Evolutionary conservation across 495 filamentous ascomycete genomes (phyloP), one percentile per base, ranked within the genome.

Genomic region (Penicillium turbatum): DNA sequence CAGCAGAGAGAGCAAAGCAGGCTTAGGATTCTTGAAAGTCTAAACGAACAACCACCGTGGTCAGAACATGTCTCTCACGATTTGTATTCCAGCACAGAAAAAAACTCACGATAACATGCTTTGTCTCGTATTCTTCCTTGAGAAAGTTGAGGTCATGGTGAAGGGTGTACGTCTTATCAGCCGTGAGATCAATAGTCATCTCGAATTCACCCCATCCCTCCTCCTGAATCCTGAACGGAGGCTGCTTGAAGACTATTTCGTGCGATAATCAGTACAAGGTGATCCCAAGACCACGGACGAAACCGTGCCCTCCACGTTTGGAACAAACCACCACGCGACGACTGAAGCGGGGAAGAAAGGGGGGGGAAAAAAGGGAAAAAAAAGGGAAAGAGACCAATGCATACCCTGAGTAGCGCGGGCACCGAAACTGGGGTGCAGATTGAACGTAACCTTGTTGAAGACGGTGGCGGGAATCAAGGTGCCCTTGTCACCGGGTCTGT

Each of bases 191-290:
- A 56, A 97, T 92, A 24, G 79, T 76, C 89, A 97, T 92, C 64
- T 97, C 95, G 65, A 99, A 99, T 72, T 99, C 95, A 63, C 95
- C 95, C 95, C 95, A 99, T 61, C 95, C 95, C 70, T 95, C 86
- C 70, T 99, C 95, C 48, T 82, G 73, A 67, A 96, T 93, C 21
- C 82, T 81, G 76, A 97, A 99, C 0, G 93, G 93, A 0, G 90
- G 85, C 34, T 85, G 84, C 62, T 84, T 85, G 77, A 92, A 81
- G 6, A 82, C 90, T 95, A 60, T 60, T 29, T 38, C 8, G 46
- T 12, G 29, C 17, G 7, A 19, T 15, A 15, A 16, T 59, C 49
- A 63, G 12, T 45, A 7, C 5, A 26, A 26, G 27, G 21, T 24
- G 21, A 24, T 24, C 21, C 4, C 21, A 24, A 24, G 21, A 2